Evolutionary conservation across 768 basidiomycete genomes (phyloP), one percentile per base, ranked within the genome.

Genomic region (Obba rivulosa): DNA sequence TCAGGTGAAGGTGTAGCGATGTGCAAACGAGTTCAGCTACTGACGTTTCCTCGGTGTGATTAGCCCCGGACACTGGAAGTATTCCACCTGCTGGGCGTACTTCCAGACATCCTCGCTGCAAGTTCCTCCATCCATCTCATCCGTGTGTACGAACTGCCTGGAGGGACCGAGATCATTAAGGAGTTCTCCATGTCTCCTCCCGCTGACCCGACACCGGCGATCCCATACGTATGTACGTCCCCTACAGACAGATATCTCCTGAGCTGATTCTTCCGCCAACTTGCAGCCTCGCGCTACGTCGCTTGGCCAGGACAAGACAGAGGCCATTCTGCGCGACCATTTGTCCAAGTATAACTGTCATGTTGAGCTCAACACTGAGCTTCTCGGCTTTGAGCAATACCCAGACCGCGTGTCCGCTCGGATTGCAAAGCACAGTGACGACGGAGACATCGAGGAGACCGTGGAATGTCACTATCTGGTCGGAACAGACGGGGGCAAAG

Each of bases 401-500:
- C 43, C 54, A 0, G 66, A 69, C 41, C 48, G 53, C 22, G 69
- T 74, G 8, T 50, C 53, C 1, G 66, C 62, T 1, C 41, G 42
- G 8, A 56, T 55, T 17, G 23, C 72, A 8, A 53, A 52, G 10
- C 51, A 25, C 3, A 44, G 16, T 2, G 34, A 61, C 3, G 67
- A 56, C 1, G 18, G 59, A 24, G 63, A 63, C 25, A 24, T 42
- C 0, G 41, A 45, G 20, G 69, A 74, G 51, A 58, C 41, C 3
- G 49, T 64, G 4, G 54, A 50, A 5, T 56, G 52, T n/a, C 55
- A 62, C 1, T 74, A 63, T 54, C 52, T 78, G 1, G 57, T 77
- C 13, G 74, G 74, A 2, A 59, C 66, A 0, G 77, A 76, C 46
- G 72, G 73, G 13, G 75, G 69, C 0, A 59, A 54, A 52, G 62